Conservation (phyloP, 805 yeast genomes). For the Wickerhamiella hasegawae region DNA sequence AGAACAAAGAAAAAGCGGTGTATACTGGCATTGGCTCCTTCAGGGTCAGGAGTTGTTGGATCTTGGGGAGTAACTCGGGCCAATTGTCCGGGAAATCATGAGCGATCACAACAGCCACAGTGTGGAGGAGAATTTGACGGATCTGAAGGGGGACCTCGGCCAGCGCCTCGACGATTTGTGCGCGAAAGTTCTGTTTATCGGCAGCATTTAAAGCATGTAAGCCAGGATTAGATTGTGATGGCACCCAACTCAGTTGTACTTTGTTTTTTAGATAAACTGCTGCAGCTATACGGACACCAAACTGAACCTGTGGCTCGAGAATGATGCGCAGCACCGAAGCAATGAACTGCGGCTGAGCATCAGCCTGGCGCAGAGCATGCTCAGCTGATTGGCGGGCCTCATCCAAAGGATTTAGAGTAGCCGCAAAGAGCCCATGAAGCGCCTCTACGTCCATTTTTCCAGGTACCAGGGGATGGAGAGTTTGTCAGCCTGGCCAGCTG, state of each 20-base stretch:
- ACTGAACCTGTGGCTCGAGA: slow-evolving; percentile 32
- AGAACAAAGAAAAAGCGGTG: slow-evolving; percentile 54
- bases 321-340: slow-evolving; percentile 73
- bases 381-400: slow-evolving; percentile 34
- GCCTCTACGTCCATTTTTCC: not conserved
- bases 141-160: slow-evolving; percentile 29
- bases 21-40: slow-evolving; percentile 33
- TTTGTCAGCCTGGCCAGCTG: too few relatives aligned
- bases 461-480: too few relatives aligned
- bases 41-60: slow-evolving; percentile 29
- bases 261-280: slow-evolving; percentile 74
- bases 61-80: slow-evolving; percentile 36
- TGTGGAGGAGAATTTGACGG: slow-evolving; percentile 29
- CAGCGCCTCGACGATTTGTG: slow-evolving; percentile 50
- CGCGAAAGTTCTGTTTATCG: slow-evolving; percentile 61
- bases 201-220: not conserved
- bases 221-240: not conserved
- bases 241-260: slow-evolving; percentile 46
- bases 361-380: slow-evolving; percentile 37
- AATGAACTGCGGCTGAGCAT: slow-evolving; percentile 51
- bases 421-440: not conserved
- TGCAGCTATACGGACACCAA: slow-evolving; percentile 48
- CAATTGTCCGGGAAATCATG: slow-evolving; percentile 37
- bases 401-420: not conserved
- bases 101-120: slow-evolving; percentile 35